A percentile compares a stretch with the other conserved stretches of the same genome.
Evolutionary conservation across 345 rosid species (phyloP).

Genomic region (Citrus reticulata): DNA sequence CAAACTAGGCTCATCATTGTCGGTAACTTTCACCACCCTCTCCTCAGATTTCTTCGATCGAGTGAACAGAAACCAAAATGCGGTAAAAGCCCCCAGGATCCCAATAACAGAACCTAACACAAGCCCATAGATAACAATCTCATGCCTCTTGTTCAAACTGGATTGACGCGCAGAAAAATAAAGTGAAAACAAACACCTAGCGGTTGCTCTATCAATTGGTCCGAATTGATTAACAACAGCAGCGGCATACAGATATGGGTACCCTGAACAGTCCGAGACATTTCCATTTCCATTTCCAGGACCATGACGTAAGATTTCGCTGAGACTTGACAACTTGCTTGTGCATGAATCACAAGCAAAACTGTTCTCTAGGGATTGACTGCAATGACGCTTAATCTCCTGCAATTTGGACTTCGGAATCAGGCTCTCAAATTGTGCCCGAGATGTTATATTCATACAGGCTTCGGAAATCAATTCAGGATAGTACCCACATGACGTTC

Average conservation of each 20-base stretch:
- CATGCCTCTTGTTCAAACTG: not conserved
- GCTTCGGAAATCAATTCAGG: conserved; percentile 21
- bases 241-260: conserved; percentile 30
- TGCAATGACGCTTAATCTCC: conserved; percentile 22
- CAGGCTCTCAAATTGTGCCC: conserved; percentile 25
- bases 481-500: conserved; percentile 23
- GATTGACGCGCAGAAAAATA: not conserved
- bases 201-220: conserved; percentile 29
- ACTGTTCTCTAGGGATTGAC: conserved; percentile 20
- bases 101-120: conserved; percentile 29
- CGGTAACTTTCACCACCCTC: not conserved
- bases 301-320: conserved; percentile 1
- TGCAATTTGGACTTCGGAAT: conserved; percentile 26
- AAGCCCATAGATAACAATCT: conserved; percentile 12
- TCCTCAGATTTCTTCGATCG: not conserved
- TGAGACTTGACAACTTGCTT: conserved; percentile 12
- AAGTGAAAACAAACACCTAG: conserved; percentile 33
- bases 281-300: not conserved
- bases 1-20: conserved; percentile 2
- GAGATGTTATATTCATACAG: conserved; percentile 28
- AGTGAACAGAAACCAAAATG: conserved; percentile 19
- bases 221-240: conserved; percentile 33
- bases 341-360: conserved; percentile 28
- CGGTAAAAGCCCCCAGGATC: conserved; percentile 14
- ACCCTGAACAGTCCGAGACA: conserved; percentile 26